These are phyloP conservation scores for Pseudoperonospora humuli DNA, from an alignment of 352 stramenopile genomes.

Conservation along the genomic window DNA sequence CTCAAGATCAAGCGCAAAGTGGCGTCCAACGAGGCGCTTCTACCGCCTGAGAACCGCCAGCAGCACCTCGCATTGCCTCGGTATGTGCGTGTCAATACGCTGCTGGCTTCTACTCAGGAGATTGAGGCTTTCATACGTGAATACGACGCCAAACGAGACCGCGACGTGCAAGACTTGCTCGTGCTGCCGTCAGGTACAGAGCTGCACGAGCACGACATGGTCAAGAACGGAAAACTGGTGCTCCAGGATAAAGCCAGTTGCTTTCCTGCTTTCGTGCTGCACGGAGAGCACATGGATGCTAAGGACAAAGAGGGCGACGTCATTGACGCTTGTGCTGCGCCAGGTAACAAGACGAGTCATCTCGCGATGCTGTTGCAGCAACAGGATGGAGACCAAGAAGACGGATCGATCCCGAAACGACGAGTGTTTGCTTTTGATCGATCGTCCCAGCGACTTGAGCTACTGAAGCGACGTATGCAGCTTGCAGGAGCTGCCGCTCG, in stretches of 20 bases:
- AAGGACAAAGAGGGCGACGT: constrained; percentile 67
- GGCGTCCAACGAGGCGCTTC: constrained; percentile 62
- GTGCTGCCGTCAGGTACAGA: constrained; percentile 86
- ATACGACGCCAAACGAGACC: constrained; percentile 63
- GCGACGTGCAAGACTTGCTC: constrained; percentile 86
- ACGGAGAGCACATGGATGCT: constrained; percentile 51
- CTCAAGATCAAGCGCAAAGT: constrained; percentile 82
- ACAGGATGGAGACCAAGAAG: constrained; percentile 33
- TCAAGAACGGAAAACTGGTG: constrained; percentile 83
- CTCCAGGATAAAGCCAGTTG: constrained; percentile 97
- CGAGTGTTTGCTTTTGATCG: constrained; percentile 94
- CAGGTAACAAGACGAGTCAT: constrained; percentile 98
- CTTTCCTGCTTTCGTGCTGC: constrained; percentile 93
- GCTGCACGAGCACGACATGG: constrained; percentile 77
- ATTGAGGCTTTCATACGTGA: constrained; percentile 38
- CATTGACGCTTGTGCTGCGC: constrained; percentile 95
- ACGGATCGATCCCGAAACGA: constrained; percentile 29
- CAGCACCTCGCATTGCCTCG: constrained; percentile 58
- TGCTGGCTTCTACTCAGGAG: constrained; percentile 51
- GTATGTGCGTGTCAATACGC: constrained; percentile 93
- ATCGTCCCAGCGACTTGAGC: constrained; percentile 73
- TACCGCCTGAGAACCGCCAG: constrained; percentile 74
- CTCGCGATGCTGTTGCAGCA: constrained; percentile 89
- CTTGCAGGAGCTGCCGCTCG: constrained; percentile 69
- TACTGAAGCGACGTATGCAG: constrained; percentile 86